Base-by-base conservation (phyloP, 768 basidiomycete genomes). In the Leucosporidium scottii region DNA sequence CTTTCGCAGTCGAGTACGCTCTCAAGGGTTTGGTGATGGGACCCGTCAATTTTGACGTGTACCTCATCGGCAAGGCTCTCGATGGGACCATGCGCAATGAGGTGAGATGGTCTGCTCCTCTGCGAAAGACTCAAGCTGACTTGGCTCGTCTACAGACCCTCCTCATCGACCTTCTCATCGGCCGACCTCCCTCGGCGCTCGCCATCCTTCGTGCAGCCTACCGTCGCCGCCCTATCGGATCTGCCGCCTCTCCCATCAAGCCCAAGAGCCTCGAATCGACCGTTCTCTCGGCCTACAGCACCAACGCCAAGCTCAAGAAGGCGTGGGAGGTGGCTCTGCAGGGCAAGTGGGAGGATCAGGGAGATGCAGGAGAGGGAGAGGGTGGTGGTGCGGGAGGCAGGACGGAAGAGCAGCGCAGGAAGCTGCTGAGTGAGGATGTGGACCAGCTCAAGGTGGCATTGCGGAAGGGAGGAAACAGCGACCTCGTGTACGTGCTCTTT, bases 401-500 rank as follows among this genome's bases (percentile, higher is more conserved):
- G 44, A 1, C 50, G 2, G 48, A 50, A 4, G 66, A 59, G 31
- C 20, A 64, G n/a, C 31, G 54, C 25, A 25, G 10, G 48, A 55
- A 51, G 50, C 39, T 68, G 48, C n/a, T 72, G 2, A 30, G 44
- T n/a, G 67, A 66, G 59, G 71, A 72, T n/a, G 21, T 72, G 18
- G 71, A 72, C 25, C 71, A 72, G 62, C 34, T 72, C 36, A 66
- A 55, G 50, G 71, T 72, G 21, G 71, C 62, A 27, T 25, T 72
- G 48, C 60, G 71, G 44, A 48, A 27, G 17, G 62, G 66, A 1
- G 71, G 67, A 13, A 68, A 68, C 56, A 51, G 39, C 21, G 71
- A 72, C 49, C 39, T 72, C 48, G 67, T 68, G 61, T 72, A 31
- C 48, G 62, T 20, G 23, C 18, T 12, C 8, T 1, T 4, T 18